Percentiles rank a stretch among this genome's conserved stretches.
phyloP scores from a whole-genome alignment of 108 stramenopile genomes.

The Cyclotella sp. region DNA sequence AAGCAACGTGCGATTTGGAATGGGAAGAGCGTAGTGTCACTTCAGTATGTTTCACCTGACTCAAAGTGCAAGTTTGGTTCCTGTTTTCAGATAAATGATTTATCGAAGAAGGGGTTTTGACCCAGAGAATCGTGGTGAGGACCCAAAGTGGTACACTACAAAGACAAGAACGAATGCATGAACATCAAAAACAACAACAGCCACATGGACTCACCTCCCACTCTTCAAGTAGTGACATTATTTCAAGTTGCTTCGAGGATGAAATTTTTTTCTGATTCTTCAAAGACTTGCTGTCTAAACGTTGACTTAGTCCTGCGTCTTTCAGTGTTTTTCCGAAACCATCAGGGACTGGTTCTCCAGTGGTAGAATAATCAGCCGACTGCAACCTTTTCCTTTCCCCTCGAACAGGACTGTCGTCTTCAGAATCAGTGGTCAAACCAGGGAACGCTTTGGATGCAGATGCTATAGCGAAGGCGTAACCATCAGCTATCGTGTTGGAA shows the following conservation, averaged over 20 bases:
- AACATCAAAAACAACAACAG: neutral
- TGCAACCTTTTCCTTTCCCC: neutral
- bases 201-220: conserved; percentile 46
- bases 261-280: neutral
- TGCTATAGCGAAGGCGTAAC: conserved; percentile 33
- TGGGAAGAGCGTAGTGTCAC: no score
- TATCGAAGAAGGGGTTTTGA: no score
- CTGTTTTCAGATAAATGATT: no score
- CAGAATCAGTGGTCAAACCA: conserved; percentile 37
- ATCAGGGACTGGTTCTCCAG: neutral
- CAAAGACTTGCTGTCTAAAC: neutral
- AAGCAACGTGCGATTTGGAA: neutral
- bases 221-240: conserved; percentile 48
- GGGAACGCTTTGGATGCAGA: conserved; percentile 9
- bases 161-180: neutral
- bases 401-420: conserved; percentile 17
- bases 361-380: neutral
- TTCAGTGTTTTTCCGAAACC: conserved; percentile 40
- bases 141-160: neutral
- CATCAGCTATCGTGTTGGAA: conserved; percentile 8
- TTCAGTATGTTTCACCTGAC: no score
- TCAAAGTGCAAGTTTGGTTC: conserved; percentile 21
- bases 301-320: conserved; percentile 16
- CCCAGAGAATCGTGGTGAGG: no score
- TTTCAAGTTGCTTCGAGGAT: conserved; percentile 26